Conservation (phyloP, 371 early-diverging fungal species). For the Mortierella sp. region DNA sequence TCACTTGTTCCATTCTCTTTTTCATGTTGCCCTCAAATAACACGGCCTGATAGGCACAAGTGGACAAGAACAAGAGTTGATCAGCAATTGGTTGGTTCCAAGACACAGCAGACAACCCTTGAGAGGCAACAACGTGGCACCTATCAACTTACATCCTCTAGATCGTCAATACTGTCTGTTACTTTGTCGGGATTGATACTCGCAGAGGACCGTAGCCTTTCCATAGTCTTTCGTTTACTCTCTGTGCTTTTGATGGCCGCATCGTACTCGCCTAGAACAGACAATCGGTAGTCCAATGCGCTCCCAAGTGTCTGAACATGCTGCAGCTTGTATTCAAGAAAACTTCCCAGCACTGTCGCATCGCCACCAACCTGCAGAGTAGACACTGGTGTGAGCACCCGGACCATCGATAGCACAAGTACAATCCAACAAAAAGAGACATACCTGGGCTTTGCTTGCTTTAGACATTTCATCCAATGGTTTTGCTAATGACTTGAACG, state of each 20-base stretch:
- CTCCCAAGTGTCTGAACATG: slow-evolving; percentile 46
- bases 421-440: too few relatives aligned
- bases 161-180: slow-evolving; percentile 53
- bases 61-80: too few relatives aligned
- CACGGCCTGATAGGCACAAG: slow-evolving; percentile 13
- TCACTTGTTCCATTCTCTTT: slow-evolving; percentile 40
- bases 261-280: slow-evolving; percentile 46
- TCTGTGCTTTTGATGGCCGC: slow-evolving; percentile 43
- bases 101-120: background rate
- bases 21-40: slow-evolving; percentile 53
- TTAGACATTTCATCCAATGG: slow-evolving; percentile 48
- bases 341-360: slow-evolving; percentile 46
- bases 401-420: background rate
- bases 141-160: slow-evolving; percentile 45
- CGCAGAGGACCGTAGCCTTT: slow-evolving; percentile 43
- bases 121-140: slow-evolving; percentile 3
- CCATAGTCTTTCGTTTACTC: slow-evolving; percentile 51
- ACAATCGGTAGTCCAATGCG: slow-evolving; percentile 45
- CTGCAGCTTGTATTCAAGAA: slow-evolving; percentile 49
- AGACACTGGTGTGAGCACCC: background rate
- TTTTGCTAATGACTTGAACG: slow-evolving; percentile 40
- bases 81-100: too few relatives aligned
- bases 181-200: slow-evolving; percentile 52
- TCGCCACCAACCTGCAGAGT: slow-evolving; percentile 43
- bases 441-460: slow-evolving; percentile 52